Percentiles rank a stretch among this genome's conserved stretches.
These are phyloP conservation scores for Vinca minor DNA, from an alignment of 257 asterid species.

Conservation along the genomic window DNA sequence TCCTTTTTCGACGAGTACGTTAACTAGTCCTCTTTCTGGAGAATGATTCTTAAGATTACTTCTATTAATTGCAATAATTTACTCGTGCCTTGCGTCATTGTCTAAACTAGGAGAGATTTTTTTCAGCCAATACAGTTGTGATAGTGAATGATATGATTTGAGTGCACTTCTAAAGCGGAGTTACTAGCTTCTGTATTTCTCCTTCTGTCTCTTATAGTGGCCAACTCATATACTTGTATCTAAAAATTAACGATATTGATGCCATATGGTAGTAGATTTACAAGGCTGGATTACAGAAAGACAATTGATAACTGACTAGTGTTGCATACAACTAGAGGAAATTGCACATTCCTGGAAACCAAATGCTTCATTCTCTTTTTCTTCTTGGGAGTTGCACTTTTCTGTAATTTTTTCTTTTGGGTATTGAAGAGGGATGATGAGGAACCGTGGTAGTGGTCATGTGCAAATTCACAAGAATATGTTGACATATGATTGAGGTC, in stretches of 20 bases:
- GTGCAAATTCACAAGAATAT: neutral
- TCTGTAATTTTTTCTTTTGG: neutral
- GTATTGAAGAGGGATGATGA: neutral
- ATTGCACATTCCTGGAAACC: neutral
- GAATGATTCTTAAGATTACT: neutral
- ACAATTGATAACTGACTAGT: neutral
- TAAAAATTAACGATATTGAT: neutral
- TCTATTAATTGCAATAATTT: neutral
- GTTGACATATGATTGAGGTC: neutral
- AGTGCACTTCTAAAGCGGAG: slow-evolving; percentile 1
- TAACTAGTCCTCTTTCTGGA: neutral
- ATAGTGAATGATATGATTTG: neutral
- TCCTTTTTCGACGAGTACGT: neutral
- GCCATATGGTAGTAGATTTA: neutral
- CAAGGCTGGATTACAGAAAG: neutral
- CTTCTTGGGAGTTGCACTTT: neutral
- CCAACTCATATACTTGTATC: neutral
- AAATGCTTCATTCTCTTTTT: neutral
- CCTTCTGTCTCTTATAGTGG: neutral
- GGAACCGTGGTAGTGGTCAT: neutral
- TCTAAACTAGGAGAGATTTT: neutral
- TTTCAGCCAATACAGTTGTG: neutral
- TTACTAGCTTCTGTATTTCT: neutral
- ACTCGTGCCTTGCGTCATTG: neutral
- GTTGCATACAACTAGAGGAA: neutral